Percentiles rank a stretch among this genome's conserved stretches.
Evolutionary conservation across 2,329 filamentous ascomycete species (phyloP).

Genomic region (Alternaria incomplexa): DNA sequence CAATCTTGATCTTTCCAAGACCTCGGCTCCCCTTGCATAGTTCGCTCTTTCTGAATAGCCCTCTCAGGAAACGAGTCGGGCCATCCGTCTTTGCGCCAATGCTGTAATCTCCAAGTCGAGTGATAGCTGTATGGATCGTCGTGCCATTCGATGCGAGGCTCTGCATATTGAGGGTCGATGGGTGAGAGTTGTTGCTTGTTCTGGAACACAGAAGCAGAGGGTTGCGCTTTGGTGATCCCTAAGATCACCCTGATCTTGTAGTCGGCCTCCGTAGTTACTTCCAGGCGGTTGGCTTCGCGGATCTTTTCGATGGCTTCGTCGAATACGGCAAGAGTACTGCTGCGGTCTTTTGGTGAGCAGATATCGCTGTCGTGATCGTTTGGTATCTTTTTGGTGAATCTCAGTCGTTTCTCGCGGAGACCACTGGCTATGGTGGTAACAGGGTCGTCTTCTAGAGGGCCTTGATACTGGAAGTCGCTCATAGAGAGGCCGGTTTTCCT

Average conservation of each 20-base stretch:
- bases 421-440: background rate
- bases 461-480: background rate
- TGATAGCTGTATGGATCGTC: background rate
- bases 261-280: constrained; percentile 8
- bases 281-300: background rate
- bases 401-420: background rate
- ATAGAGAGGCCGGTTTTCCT: background rate
- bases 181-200: constrained; percentile 3
- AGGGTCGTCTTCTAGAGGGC: background rate
- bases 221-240: background rate
- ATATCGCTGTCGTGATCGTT: background rate
- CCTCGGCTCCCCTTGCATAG: background rate
- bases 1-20: background rate
- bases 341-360: background rate
- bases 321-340: background rate
- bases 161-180: constrained; percentile 23
- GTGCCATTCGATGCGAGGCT: constrained; percentile 14
- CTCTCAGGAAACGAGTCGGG: constrained; percentile 5
- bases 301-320: background rate
- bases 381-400: background rate
- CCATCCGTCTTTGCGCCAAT: constrained; percentile 27
- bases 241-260: constrained; percentile 17
- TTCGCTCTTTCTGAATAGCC: constrained; percentile 6
- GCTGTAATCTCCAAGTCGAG: constrained; percentile 12
- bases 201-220: constrained; percentile 11